Evolutionary conservation across 2,329 filamentous ascomycete genomes (phyloP).

Genomic region (Arthrobotrys sinensis): DNA sequence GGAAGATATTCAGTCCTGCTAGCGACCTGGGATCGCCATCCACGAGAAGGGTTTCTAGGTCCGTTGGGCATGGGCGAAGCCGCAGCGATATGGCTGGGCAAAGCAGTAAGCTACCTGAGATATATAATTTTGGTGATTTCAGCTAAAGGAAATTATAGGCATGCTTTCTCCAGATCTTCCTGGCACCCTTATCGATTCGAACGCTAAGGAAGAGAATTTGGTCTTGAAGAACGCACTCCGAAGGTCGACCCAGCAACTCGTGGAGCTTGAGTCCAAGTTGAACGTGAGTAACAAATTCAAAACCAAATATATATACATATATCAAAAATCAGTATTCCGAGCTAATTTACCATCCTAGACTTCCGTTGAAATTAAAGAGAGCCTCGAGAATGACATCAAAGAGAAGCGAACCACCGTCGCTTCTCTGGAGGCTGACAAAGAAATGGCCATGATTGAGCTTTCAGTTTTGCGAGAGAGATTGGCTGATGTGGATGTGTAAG

Average conservation of each 20-base stretch:
- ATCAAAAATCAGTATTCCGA: slow-evolving; percentile 10
- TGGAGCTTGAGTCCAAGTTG: slow-evolving; percentile 78
- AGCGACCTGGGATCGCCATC: slow-evolving; percentile 85
- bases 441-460: slow-evolving; percentile 57
- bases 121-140: neutral
- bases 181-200: slow-evolving; percentile 59
- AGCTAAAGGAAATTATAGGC: slow-evolving; percentile 38
- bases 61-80: slow-evolving; percentile 89
- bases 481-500: slow-evolving; percentile 63
- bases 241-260: slow-evolving; percentile 85
- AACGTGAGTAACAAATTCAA: slow-evolving; percentile 66
- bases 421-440: slow-evolving; percentile 63
- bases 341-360: slow-evolving; percentile 64
- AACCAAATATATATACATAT: no score
- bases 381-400: slow-evolving; percentile 83
- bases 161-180: slow-evolving; percentile 54
- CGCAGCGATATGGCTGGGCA: slow-evolving; percentile 64
- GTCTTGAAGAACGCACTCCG: slow-evolving; percentile 79
- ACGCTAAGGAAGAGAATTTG: slow-evolving; percentile 69
- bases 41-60: slow-evolving; percentile 90
- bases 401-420: slow-evolving; percentile 94
- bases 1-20: slow-evolving; percentile 81
- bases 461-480: slow-evolving; percentile 59
- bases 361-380: slow-evolving; percentile 72
- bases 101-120: slow-evolving; percentile 63